These are phyloP conservation scores for Parathielavia appendiculata DNA, from an alignment of 495 filamentous ascomycete species.

Conservation along the genomic window DNA sequence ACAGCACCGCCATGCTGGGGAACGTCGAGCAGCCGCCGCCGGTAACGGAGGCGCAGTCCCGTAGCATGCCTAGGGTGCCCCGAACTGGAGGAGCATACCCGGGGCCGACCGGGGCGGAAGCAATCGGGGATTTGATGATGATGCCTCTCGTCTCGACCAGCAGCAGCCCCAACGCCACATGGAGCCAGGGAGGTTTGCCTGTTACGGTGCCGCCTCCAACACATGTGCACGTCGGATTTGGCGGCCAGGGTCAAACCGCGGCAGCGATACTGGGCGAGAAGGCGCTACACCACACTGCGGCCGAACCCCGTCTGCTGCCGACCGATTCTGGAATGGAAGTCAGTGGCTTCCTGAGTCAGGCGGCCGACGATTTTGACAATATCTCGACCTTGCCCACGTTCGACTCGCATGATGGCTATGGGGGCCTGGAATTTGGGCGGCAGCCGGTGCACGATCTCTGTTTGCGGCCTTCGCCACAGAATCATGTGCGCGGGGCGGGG, in stretches of 20 bases:
- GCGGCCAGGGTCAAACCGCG: not conserved
- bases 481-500: not conserved
- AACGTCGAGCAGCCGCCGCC: not conserved
- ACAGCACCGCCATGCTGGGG: not conserved
- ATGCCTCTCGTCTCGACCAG: not conserved
- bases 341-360: not conserved
- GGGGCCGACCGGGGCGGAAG: not conserved
- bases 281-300: not conserved
- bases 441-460: not conserved
- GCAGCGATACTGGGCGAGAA: not conserved
- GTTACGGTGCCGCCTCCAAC: not conserved
- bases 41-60: not conserved
- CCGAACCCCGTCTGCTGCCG: not conserved
- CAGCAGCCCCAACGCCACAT: not conserved
- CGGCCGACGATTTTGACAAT: not conserved
- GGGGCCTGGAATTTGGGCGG: not conserved
- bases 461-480: not conserved
- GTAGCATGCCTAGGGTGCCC: not conserved
- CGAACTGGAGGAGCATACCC: not conserved
- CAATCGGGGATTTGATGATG: not conserved
- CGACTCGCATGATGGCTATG: not conserved
- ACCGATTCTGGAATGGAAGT: slow-evolving; percentile 2
- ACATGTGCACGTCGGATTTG: not conserved
- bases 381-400: not conserved
- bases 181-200: not conserved